Evolutionary conservation across 192 early-diverging fungal genomes (phyloP).

Genomic region (Jimgerdemannia lactiflua): DNA sequence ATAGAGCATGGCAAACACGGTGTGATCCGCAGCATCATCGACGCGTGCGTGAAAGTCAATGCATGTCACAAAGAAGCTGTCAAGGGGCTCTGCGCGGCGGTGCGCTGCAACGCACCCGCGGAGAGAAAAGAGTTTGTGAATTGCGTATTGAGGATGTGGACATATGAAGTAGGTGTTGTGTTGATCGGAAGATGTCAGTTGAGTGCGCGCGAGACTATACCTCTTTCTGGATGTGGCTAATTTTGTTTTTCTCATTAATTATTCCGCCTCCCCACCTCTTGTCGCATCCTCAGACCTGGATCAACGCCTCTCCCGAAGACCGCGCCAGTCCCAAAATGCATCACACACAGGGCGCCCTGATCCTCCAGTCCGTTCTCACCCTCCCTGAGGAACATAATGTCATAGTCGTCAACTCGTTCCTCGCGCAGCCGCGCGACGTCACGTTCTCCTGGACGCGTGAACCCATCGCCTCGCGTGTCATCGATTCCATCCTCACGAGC

Average conservation of each 20-base stretch:
- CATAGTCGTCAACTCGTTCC: slow-evolving; percentile 55
- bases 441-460: slow-evolving; percentile 58
- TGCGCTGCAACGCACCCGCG: slow-evolving; percentile 45
- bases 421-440: slow-evolving; percentile 45
- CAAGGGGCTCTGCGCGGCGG: slow-evolving; percentile 46
- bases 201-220: neutral
- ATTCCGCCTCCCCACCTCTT: neutral
- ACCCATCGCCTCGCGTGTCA: slow-evolving; percentile 69
- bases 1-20: slow-evolving; percentile 56
- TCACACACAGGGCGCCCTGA: slow-evolving; percentile 62
- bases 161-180: slow-evolving; percentile 34
- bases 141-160: slow-evolving; percentile 59
- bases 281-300: slow-evolving; percentile 14
- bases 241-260: too few relatives aligned
- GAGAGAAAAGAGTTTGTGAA: slow-evolving; percentile 56
- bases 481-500: slow-evolving; percentile 64
- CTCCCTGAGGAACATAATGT: slow-evolving; percentile 59
- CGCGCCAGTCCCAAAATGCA: slow-evolving; percentile 32
- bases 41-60: slow-evolving; percentile 58
- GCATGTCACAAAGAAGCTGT: slow-evolving; percentile 60
- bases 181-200: neutral
- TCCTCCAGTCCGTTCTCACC: slow-evolving; percentile 60
- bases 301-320: slow-evolving; percentile 21
- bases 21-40: slow-evolving; percentile 66
- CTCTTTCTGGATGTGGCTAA: too few relatives aligned